phyloP scores from a whole-genome alignment of 2,329 filamentous ascomycete species.

The Arachnopeziza araneosa region DNA sequence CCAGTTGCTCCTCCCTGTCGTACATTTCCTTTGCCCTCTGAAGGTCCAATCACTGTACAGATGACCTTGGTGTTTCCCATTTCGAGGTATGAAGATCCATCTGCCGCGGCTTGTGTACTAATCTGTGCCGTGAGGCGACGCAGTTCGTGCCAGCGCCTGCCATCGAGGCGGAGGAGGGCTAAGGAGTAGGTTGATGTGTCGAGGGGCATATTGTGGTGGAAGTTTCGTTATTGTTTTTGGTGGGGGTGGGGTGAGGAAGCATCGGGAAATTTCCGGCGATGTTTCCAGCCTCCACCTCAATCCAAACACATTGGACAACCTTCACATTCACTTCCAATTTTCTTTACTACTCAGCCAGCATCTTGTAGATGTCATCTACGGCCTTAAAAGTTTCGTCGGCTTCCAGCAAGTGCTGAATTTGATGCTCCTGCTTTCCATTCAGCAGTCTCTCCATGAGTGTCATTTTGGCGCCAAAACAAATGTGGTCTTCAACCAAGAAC shows the following conservation, averaged over 20 bases:
- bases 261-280: not conserved
- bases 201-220: slow-evolving; percentile 64
- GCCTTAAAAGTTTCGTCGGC: no score
- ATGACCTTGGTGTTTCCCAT: slow-evolving; percentile 98
- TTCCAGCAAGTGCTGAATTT: no score
- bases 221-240: not conserved
- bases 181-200: slow-evolving; percentile 90
- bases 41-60: slow-evolving; percentile 83
- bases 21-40: slow-evolving; percentile 56
- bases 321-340: no score
- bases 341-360: no score
- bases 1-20: slow-evolving; percentile 24
- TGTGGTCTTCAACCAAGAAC: no score
- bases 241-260: not conserved
- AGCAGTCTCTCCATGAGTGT: no score
- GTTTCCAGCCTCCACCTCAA: no score
- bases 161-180: slow-evolving; percentile 75
- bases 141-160: slow-evolving; percentile 94
- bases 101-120: slow-evolving; percentile 84
- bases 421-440: no score
- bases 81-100: slow-evolving; percentile 89
- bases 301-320: no score
- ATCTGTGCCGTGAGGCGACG: slow-evolving; percentile 85
- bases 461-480: no score
- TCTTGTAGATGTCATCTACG: no score